Evolutionary conservation across 768 basidiomycete species (phyloP), one percentile per base, ranked within the genome.

Genomic region (Phylloporus arenicola): DNA sequence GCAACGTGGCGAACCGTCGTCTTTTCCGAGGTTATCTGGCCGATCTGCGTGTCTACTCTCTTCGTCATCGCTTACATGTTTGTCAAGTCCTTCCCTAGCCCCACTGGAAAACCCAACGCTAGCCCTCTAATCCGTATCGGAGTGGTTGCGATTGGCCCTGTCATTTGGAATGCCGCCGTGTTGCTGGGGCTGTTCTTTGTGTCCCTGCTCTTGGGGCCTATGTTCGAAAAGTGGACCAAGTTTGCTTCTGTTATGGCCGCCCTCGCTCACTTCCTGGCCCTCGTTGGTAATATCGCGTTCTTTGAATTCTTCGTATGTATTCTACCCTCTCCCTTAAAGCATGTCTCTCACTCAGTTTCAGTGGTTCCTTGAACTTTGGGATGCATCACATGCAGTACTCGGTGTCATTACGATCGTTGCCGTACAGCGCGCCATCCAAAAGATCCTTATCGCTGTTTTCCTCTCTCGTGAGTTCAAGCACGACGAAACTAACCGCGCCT

Each of bases 311-410:
- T 95, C 71, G 90, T 93, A 68, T 59, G 90, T 81, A 19, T 40
- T 42, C 20, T 12, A 13, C 11, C 14, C 11, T 24, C 51, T 43
- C 69, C 65, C 63, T 69, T 72, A 67, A 69, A 31, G 64, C 64
- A 57, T 63, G 3, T 27, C 53, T 63, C 22, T 55, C 22, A 25
- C 35, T 31, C 27, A 11, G 16, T 35, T 43, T 14, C 59, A 94
- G 86, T 96, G 93, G 93, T 92, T 92, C 81, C 79, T 96, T 47
- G 93, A 96, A 68, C 80, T 89, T 30, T 98, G 93, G 94, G 84
- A 97, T 62, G 83, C 87, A n/a, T 92, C 93, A 1, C 94, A 97
- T 59, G 93, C 94, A 17, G 92, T 97, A 3, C 77, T 99, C 22
- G 96, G 95, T 47, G 75, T 96, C 64, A 86, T 97, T 55, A 78